Evolutionary conservation across 1,284 basidiomycete genomes (phyloP).

Genomic region (Phellopilus nigrolimitatus): DNA sequence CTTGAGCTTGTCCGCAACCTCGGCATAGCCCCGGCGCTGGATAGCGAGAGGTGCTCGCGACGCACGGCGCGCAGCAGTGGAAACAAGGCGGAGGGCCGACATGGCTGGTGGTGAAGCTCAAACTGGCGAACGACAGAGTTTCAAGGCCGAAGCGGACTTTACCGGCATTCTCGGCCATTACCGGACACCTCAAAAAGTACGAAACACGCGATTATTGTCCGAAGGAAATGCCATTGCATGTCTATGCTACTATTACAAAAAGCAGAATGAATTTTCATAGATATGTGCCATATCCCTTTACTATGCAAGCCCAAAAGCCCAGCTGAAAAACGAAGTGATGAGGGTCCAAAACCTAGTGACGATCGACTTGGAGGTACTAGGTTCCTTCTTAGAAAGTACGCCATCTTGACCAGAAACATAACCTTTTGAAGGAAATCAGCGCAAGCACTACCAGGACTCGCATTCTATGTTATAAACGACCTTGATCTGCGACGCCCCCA

Average conservation of each 20-base stretch:
- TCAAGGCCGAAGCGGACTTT: background rate
- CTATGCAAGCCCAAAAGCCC: slow-evolving; percentile 1
- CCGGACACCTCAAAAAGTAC: background rate
- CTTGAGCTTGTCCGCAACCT: slow-evolving; percentile 80
- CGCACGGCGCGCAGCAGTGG: slow-evolving; percentile 57
- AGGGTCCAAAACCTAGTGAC: slow-evolving; percentile 10
- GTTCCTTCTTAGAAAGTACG: slow-evolving; percentile 1
- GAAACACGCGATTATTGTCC: too few relatives aligned
- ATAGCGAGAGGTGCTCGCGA: slow-evolving; percentile 43
- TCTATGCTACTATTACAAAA: background rate
- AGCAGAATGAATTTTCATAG: background rate
- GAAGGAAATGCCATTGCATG: too few relatives aligned
- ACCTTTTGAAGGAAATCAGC: slow-evolving; percentile 8
- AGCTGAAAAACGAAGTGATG: slow-evolving; percentile 6
- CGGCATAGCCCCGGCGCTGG: slow-evolving; percentile 81
- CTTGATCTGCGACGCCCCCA: slow-evolving; percentile 31
- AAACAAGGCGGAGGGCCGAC: slow-evolving; percentile 70
- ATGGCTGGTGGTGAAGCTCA: slow-evolving; percentile 35
- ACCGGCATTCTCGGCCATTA: background rate
- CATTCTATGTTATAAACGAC: slow-evolving; percentile 2
- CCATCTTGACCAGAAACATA: slow-evolving; percentile 7
- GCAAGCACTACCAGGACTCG: background rate
- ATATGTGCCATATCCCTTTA: background rate
- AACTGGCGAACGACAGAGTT: background rate
- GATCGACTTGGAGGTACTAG: background rate